A percentile compares a stretch with the other conserved stretches of the same genome.
Evolutionary conservation across 148 eudicot genomes (phyloP).

Genomic region (Chenopodium quinoa): DNA sequence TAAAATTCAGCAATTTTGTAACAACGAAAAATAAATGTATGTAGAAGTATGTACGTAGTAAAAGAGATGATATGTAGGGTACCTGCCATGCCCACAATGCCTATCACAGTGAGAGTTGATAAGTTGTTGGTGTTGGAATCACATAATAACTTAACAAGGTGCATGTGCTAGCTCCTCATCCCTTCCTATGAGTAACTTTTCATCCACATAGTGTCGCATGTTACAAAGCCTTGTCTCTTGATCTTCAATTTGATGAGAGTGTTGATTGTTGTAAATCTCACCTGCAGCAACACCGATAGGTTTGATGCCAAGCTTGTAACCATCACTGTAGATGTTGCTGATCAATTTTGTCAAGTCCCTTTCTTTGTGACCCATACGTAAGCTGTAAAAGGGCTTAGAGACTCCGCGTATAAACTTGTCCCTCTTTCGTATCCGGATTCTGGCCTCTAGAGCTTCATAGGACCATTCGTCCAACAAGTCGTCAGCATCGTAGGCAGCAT

Average conservation of each 20-base stretch:
- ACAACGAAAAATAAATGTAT: no score
- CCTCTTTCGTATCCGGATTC: neutral
- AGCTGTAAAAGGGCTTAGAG: neutral
- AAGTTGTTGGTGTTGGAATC: neutral
- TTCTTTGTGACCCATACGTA: neutral
- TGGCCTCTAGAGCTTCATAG: constrained; percentile 3
- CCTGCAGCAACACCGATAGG: neutral
- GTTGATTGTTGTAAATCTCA: neutral
- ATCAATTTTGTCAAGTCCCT: neutral
- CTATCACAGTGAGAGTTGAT: constrained; percentile 8
- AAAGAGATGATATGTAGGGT: no score
- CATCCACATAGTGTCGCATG: constrained; percentile 6
- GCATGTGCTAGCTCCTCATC: neutral
- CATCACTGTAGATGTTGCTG: neutral
- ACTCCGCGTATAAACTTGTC: neutral
- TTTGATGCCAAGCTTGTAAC: neutral
- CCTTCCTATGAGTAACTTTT: constrained; percentile 6
- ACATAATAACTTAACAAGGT: constrained; percentile 6
- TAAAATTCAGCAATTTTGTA: no score
- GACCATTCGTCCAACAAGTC: constrained; percentile 8
- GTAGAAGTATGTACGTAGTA: no score
- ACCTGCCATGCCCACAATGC: constrained; percentile 15
- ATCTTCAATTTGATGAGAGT: neutral
- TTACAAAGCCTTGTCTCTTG: neutral
- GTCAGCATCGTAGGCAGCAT: constrained; percentile 2